Evolutionary conservation across 2,329 filamentous ascomycete genomes (phyloP), one percentile per base, ranked within the genome.

Genomic region (Trichoderma hamatum): DNA sequence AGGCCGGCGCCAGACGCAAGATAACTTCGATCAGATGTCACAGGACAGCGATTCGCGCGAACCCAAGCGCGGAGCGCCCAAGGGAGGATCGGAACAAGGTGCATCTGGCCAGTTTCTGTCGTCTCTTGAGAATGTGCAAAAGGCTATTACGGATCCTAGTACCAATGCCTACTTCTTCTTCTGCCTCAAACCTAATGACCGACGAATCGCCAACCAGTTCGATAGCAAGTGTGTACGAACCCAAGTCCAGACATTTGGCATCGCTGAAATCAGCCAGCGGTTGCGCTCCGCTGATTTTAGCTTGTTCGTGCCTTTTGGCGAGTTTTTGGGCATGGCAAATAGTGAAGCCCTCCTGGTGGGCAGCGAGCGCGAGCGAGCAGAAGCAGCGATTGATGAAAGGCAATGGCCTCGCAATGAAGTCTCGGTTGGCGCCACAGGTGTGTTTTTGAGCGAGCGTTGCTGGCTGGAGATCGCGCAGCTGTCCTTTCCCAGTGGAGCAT

Each of bases 171-270:
- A 99, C 80, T 98, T 97, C 74, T 88, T 99, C 55, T 97, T 99
- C 80, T 99, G 96, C 76, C 82, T 99, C 72, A 99, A 99, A 81
- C 95, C 96, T 26, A 99, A 99, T 74, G 96, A 99, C 78, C 88
- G 96, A 65, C 90, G 96, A 61, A 99, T 99, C 73, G 95, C 96
- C 71, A 99, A 99, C 74, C 96, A 99, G 76, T 99, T 98, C 75
- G 96, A 99, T 80, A 97, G 94, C 86, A 98, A 98, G 80, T 99
- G 96, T 78, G 96, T 99, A 26, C 90, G 96, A 4, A 92, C 92
- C 13, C 96, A 99, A 78, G 88, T 99, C 1, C 95, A 98, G 77
- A 97, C 94, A 0, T 93, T 98, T 73, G 96, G 96, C 36, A 97
- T 99, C 75, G 94, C 94, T 1, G 96, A 99, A 78, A 97, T 99